Evolutionary conservation across 106 monocot species (phyloP), one percentile per base, ranked within the genome.

Genomic region (Dioscorea zingiberensis): DNA sequence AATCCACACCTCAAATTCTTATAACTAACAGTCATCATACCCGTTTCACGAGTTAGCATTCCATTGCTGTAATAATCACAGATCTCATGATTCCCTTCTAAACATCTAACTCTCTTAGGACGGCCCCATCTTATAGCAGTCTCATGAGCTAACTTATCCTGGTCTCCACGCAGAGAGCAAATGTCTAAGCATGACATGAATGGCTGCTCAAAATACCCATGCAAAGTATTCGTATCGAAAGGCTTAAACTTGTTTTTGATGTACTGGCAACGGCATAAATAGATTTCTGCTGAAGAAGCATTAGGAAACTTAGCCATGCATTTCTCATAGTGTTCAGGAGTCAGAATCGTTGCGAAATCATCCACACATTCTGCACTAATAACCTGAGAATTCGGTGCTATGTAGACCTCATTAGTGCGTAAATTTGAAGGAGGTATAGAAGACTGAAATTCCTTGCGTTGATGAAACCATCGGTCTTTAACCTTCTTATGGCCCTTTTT

Each of bases 401-500:
- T 84, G 67, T 90, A 94, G 21, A 90, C 83, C 71, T 94, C 94
- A 62, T 70, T 74, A 8, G 87, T 90, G 73, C 87, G 94, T 22
- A 90, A 87, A 57, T 73, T 26, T 65, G 94, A 90, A 3, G 87
- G 84, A 21, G 90, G 94, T 38, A 94, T 87, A 22, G 54, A 44
- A 51, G 87, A 82, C 64, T 67, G 68, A 62, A 94, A 84, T 85
- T 94, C 94, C 59, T 84, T 73, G 56, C 83, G 82, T 48, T 82
- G 84, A 70, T 94, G 94, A 83, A 94, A 94, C 94, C 94, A 94
- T 24, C 94, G 78, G 19, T 87, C 94, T 83, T 80, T 94, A 45
- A 87, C 84, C 76, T 94, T 94, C 78, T 90, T 94, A 58, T 78
- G 82, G 15, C 94, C 90, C 65, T 94, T 94, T 62, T 87, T 90